phyloP scores from a whole-genome alignment of 1,284 basidiomycete species.

The Inonotus obliquus region DNA sequence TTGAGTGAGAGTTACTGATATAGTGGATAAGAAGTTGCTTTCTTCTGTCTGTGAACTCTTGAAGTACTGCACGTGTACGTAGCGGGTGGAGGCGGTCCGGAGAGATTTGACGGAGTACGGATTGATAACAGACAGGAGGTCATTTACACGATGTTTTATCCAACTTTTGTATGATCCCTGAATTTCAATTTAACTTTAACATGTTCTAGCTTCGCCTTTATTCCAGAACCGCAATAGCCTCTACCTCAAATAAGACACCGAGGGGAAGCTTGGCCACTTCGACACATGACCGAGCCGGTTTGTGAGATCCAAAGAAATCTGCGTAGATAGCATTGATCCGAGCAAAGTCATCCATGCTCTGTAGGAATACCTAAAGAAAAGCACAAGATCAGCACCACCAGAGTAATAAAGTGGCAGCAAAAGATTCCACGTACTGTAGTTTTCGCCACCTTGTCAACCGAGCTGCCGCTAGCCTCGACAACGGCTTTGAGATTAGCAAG shows the following conservation, averaged over 20 bases:
- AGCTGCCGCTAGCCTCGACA: slow-evolving; percentile 78
- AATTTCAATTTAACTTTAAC: neutral
- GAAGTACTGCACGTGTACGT: neutral
- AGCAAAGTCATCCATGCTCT: slow-evolving; percentile 88
- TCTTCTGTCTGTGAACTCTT: neutral
- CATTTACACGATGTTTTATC: neutral
- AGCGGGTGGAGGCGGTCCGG: neutral
- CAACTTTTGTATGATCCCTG: neutral
- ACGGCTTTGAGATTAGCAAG: slow-evolving; percentile 85
- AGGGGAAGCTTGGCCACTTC: slow-evolving; percentile 77
- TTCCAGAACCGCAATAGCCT: slow-evolving; percentile 61
- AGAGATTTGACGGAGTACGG: neutral
- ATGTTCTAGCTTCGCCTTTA: neutral
- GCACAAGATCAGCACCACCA: neutral
- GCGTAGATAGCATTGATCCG: slow-evolving; percentile 79
- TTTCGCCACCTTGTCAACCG: slow-evolving; percentile 77
- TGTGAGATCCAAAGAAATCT: slow-evolving; percentile 83
- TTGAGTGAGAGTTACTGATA: neutral
- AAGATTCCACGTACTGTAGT: slow-evolving; percentile 57
- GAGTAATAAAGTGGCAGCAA: neutral
- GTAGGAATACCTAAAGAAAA: slow-evolving; percentile 76
- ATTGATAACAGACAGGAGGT: neutral
- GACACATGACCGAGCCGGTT: slow-evolving; percentile 89
- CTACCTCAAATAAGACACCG: slow-evolving; percentile 87
- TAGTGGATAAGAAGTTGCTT: neutral